Conservation (phyloP, 2,329 filamentous ascomycete species). For the Rutstroemia sp. region DNA sequence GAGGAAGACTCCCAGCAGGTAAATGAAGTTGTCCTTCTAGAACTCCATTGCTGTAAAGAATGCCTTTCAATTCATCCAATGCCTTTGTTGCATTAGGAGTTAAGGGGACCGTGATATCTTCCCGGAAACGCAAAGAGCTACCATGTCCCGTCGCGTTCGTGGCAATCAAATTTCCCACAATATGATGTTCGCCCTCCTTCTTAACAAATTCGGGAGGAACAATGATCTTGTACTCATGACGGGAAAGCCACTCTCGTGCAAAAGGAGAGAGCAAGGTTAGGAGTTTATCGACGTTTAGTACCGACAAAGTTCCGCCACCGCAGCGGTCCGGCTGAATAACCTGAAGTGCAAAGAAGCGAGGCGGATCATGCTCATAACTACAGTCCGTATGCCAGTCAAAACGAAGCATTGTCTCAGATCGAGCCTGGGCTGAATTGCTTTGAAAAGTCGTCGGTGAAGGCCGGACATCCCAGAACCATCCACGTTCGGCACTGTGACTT, state of each 20-base stretch:
- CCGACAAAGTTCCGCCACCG: slow-evolving; percentile 16
- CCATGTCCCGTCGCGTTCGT: slow-evolving; percentile 8
- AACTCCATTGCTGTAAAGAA: slow-evolving; percentile 14
- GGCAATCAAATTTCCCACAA: slow-evolving; percentile 11
- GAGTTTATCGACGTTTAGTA: slow-evolving; percentile 17
- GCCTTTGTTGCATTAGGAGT: slow-evolving; percentile 23
- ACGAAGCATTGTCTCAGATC: slow-evolving; percentile 15
- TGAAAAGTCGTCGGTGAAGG: slow-evolving; percentile 17
- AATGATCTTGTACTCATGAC: slow-evolving; percentile 17
- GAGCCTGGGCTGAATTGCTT: slow-evolving; percentile 16
- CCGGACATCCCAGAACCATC: slow-evolving; percentile 27
- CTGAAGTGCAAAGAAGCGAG: slow-evolving; percentile 26
- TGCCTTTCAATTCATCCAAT: slow-evolving; percentile 25
- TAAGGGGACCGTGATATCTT: slow-evolving; percentile 27
- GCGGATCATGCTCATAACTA: slow-evolving; percentile 22
- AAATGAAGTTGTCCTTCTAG: slow-evolving; percentile 17
- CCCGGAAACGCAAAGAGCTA: background rate
- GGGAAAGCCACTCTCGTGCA: slow-evolving; percentile 13
- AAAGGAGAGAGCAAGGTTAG: slow-evolving; percentile 14
- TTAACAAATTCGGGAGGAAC: slow-evolving; percentile 32
- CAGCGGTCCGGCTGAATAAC: slow-evolving; percentile 21
- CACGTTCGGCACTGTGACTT: slow-evolving; percentile 21
- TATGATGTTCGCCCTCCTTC: slow-evolving; percentile 13
- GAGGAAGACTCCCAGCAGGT: slow-evolving; percentile 20
- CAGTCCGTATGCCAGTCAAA: slow-evolving; percentile 31